These are phyloP conservation scores for Fusarium metavorans DNA, from an alignment of 2,329 filamentous ascomycete genomes.

Conservation along the genomic window DNA sequence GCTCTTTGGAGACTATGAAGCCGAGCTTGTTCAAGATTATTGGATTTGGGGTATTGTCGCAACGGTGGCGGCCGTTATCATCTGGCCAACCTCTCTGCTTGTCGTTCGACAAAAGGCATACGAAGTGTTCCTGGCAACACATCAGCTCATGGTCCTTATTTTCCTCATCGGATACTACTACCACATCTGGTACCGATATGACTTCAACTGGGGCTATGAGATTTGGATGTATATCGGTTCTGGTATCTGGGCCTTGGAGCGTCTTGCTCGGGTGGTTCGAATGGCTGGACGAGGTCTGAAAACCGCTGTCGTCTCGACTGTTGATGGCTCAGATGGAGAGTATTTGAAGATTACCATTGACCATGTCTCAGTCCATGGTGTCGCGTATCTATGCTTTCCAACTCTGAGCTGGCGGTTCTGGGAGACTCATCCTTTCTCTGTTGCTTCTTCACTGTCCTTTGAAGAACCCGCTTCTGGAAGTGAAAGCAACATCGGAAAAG, in stretches of 20 bases:
- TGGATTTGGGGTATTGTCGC: slow-evolving; percentile 52
- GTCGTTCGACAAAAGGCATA: slow-evolving; percentile 47
- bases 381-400: slow-evolving; percentile 53
- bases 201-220: slow-evolving; percentile 53
- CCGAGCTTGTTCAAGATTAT: slow-evolving; percentile 44
- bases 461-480: not conserved
- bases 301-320: slow-evolving; percentile 37
- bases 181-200: slow-evolving; percentile 51
- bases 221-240: slow-evolving; percentile 51
- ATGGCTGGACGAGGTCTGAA: slow-evolving; percentile 38
- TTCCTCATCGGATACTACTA: slow-evolving; percentile 52
- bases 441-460: slow-evolving; percentile 25
- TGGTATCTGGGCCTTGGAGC: slow-evolving; percentile 49
- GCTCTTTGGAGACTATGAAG: slow-evolving; percentile 36
- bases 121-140: slow-evolving; percentile 50
- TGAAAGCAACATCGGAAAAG: not conserved
- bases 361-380: slow-evolving; percentile 37
- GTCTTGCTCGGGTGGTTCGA: slow-evolving; percentile 43
- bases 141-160: slow-evolving; percentile 48
- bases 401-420: slow-evolving; percentile 51
- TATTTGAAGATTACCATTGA: slow-evolving; percentile 50
- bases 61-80: slow-evolving; percentile 43
- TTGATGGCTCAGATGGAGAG: slow-evolving; percentile 45
- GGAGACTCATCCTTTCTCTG: slow-evolving; percentile 54
- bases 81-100: slow-evolving; percentile 45